Percentiles rank a stretch among this genome's conserved stretches.
Conservation (phyloP, 257 asterid species). For the Apocynum venetum region DNA sequence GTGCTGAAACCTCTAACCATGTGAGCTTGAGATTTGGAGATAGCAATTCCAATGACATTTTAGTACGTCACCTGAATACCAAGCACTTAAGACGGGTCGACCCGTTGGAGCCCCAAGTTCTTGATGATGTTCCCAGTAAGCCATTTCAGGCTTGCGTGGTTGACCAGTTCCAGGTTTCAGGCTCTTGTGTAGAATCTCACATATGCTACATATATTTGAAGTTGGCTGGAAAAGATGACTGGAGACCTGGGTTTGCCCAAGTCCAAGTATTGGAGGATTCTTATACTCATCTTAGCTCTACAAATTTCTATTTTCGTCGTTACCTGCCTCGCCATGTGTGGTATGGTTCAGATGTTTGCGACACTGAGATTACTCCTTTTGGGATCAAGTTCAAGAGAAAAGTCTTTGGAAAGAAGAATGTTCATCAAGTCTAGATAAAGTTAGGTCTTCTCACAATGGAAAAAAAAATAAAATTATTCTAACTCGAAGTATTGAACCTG, state of each 20-base stretch:
- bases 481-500: no score
- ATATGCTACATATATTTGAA: slow-evolving; percentile 41
- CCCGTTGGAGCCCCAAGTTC: slow-evolving; percentile 43
- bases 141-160: slow-evolving; percentile 46
- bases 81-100: slow-evolving; percentile 45
- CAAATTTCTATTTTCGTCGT: slow-evolving; percentile 38
- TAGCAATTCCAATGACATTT: slow-evolving; percentile 34
- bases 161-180: slow-evolving; percentile 37
- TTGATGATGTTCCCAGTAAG: slow-evolving; percentile 41
- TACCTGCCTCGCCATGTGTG: slow-evolving; percentile 46
- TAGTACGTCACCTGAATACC: slow-evolving; percentile 37
- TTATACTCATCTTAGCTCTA: slow-evolving; percentile 29
- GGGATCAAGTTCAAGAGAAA: slow-evolving; percentile 36
- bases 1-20: slow-evolving; percentile 38
- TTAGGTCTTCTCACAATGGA: no score
- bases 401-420: slow-evolving; percentile 13
- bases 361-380: slow-evolving; percentile 33
- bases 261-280: slow-evolving; percentile 25
- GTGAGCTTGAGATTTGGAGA: slow-evolving; percentile 51
- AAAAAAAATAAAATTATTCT: no score
- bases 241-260: slow-evolving; percentile 44
- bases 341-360: slow-evolving; percentile 41
- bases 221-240: slow-evolving; percentile 35
- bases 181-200: slow-evolving; percentile 36
- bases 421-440: not conserved